phyloP scores from a whole-genome alignment of 805 yeast genomes.

The Metschnikowia noctiluminum region DNA sequence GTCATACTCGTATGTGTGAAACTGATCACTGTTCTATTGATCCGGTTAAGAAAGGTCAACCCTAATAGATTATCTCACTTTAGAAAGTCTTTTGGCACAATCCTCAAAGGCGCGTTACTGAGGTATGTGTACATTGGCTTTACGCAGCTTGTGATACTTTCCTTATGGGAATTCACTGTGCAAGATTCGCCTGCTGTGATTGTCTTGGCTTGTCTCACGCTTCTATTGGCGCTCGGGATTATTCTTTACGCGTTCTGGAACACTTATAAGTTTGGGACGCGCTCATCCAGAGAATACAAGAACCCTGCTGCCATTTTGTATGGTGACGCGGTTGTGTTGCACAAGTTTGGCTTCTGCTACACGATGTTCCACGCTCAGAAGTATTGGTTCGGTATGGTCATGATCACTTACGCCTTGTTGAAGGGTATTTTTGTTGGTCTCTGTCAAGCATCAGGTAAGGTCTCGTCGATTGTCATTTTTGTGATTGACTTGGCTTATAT shows the following conservation, averaged over 20 bases:
- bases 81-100: slow-evolving; percentile 52
- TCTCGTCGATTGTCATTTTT: slow-evolving; percentile 76
- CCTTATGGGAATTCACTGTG: slow-evolving; percentile 83
- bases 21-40: slow-evolving; percentile 45
- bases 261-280: slow-evolving; percentile 58
- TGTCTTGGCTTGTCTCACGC: slow-evolving; percentile 70
- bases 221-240: slow-evolving; percentile 57
- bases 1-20: slow-evolving; percentile 56
- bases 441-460: slow-evolving; percentile 76
- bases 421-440: slow-evolving; percentile 74
- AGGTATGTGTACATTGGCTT: slow-evolving; percentile 83
- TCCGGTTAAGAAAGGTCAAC: slow-evolving; percentile 48
- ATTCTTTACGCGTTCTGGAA: slow-evolving; percentile 65
- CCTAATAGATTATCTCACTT: slow-evolving; percentile 46
- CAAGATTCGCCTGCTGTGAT: slow-evolving; percentile 87
- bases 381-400: slow-evolving; percentile 79
- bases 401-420: slow-evolving; percentile 56
- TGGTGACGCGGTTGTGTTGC: slow-evolving; percentile 68
- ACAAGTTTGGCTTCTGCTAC: slow-evolving; percentile 84
- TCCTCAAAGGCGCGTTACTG: slow-evolving; percentile 75
- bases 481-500: slow-evolving; percentile 71
- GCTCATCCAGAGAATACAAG: slow-evolving; percentile 55
- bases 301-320: slow-evolving; percentile 88
- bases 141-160: slow-evolving; percentile 72
- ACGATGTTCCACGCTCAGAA: slow-evolving; percentile 80